Evolutionary conservation across 2,329 filamentous ascomycete species (phyloP), one percentile per base, ranked within the genome.

Genomic region (Fusarium sp.): DNA sequence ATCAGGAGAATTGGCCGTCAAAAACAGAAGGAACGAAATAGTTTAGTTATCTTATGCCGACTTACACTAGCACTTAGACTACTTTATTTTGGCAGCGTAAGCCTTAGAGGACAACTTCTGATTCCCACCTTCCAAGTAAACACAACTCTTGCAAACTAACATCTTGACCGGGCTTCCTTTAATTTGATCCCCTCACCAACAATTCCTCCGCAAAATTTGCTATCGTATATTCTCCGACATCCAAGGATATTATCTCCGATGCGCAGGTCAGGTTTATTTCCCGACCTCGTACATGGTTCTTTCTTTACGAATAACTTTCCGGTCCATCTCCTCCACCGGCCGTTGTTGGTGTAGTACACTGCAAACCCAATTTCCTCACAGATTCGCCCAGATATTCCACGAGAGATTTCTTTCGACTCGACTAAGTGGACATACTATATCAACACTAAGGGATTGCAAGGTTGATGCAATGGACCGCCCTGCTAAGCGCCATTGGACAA

Each of bases 401-500:
- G 29, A 27, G 7, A 14, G 6, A n/a, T 5, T 38, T 22, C 20
- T 5, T 24, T 24, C 15, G 9, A 12, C 11, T 44, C 20, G 1
- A 15, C 43, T 15, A 4, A 15, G 10, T 30, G 12, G 7, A 30
- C 25, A 27, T 2, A 2, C 16, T 20, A 16, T 18, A 12, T 16
- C 25, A 18, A 29, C 14, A 34, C 14, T 3, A 24, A 18, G 15
- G 3, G 7, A 27, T 6, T n/a, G 22, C n/a, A 54, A 53, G 9
- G 20, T 40, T 10, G 15, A 40, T n/a, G 5, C 25, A 12, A 81
- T 81, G 81, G 74, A 79, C 20, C 66, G 57, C 2, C 61, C 74
- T n/a, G 51, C 51, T 22, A 83, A 83, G 63, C 77, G 81, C 15
- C 74, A 72, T 38, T 71, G 77, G 46, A 51, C 55, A 32, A 72